Evolutionary conservation across 495 filamentous ascomycete species (phyloP).

Genomic region (Evansstolkia leycettana): DNA sequence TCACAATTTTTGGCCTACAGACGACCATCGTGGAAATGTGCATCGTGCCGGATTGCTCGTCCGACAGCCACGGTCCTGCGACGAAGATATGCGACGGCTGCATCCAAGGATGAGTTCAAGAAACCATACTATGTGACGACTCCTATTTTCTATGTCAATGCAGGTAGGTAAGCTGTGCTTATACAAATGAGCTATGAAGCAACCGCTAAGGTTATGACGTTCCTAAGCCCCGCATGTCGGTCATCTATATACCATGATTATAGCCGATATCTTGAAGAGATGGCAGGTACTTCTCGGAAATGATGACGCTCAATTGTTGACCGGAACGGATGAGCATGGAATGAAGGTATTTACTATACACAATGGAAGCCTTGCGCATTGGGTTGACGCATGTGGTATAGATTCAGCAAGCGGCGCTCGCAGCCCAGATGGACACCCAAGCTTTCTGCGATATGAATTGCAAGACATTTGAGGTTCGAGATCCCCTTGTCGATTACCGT

Average conservation of each 20-base stretch:
- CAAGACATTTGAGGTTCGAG: slow-evolving; percentile 33
- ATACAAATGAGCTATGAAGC: background rate
- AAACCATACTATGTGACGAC: slow-evolving; percentile 96
- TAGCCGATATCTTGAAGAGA: slow-evolving; percentile 83
- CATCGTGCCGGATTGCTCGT: slow-evolving; percentile 12
- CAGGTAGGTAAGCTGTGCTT: slow-evolving; percentile 42
- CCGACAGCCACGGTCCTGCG: slow-evolving; percentile 5
- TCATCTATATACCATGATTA: slow-evolving; percentile 85
- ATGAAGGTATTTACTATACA: slow-evolving; percentile 52
- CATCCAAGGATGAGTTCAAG: slow-evolving; percentile 13
- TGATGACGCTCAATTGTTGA: slow-evolving; percentile 56
- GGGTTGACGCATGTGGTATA: slow-evolving; percentile 15
- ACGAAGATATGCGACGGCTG: slow-evolving; percentile 23
- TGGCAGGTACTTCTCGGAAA: slow-evolving; percentile 73
- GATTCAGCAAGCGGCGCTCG: slow-evolving; percentile 73
- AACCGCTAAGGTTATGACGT: slow-evolving; percentile 8
- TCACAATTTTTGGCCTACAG: slow-evolving; percentile 12
- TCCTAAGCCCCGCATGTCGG: slow-evolving; percentile 80
- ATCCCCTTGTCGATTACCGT: background rate
- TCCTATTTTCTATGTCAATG: slow-evolving; percentile 99
- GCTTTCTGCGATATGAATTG: slow-evolving; percentile 48
- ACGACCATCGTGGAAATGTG: slow-evolving; percentile 22
- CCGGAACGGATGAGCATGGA: slow-evolving; percentile 96
- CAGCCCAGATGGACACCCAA: slow-evolving; percentile 48
- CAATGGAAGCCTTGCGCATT: background rate